A percentile compares a stretch with the other conserved stretches of the same genome.
These are phyloP conservation scores for Amanita fuliginea DNA, from an alignment of 768 basidiomycete genomes.

Conservation along the genomic window DNA sequence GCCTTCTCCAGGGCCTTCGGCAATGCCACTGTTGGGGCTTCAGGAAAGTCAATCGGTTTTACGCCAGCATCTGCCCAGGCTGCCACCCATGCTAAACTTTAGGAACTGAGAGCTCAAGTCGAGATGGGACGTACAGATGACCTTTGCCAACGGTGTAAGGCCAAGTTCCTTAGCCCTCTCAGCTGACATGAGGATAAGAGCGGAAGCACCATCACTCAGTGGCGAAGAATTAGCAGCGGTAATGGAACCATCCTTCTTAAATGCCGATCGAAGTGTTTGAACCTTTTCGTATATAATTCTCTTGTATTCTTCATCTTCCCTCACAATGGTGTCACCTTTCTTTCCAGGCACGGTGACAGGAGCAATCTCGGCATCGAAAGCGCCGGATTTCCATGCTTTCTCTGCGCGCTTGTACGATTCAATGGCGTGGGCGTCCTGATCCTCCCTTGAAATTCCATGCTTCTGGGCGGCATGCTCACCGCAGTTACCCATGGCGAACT, in stretches of 20 bases:
- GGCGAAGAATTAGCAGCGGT: constrained; percentile 96
- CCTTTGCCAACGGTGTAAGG: constrained; percentile 85
- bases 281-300: constrained; percentile 93
- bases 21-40: constrained; percentile 85
- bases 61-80: constrained; percentile 97
- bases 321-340: constrained; percentile 83
- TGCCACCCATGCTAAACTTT: constrained; percentile 21
- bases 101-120: constrained; percentile 5
- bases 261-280: constrained; percentile 77
- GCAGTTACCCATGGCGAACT: constrained; percentile 98
- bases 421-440: constrained; percentile 84
- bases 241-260: constrained; percentile 82
- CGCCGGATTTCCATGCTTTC: constrained; percentile 80
- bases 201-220: constrained; percentile 93
- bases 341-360: constrained; percentile 88
- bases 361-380: constrained; percentile 79
- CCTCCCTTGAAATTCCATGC: constrained; percentile 73
- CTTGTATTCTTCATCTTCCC: constrained; percentile 98
- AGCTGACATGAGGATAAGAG: constrained; percentile 88
- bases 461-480: constrained; percentile 81
- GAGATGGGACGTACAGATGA: constrained; percentile 59
- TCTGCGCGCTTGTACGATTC: constrained; percentile 93
- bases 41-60: constrained; percentile 95
- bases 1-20: constrained; percentile 84
- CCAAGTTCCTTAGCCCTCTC: constrained; percentile 89